Evolutionary conservation across 108 stramenopile species (phyloP), one percentile per base, ranked within the genome.

Genomic region (Schizochytrium sp.): DNA sequence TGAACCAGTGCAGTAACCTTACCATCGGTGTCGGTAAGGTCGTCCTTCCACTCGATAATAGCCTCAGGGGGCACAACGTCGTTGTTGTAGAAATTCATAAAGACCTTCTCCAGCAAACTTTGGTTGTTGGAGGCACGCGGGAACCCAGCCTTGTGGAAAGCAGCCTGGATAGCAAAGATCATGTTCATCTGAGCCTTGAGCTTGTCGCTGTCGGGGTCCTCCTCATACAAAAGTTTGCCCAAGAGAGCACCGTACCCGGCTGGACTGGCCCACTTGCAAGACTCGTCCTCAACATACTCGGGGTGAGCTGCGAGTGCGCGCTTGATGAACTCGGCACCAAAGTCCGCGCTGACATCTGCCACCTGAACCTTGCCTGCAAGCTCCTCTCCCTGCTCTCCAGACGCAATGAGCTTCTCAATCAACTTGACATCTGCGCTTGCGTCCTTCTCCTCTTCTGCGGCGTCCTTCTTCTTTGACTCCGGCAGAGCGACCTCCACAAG

Each of bases 1-100:
- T 83, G 76, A 47, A 83, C 76, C 10, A 83, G 47, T 5, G 76
- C 76, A 49, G 47, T 55, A 38, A 83, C 53, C 53, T 83, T 83
- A n/a, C 76, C 76, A 42, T 49, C 50, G 5, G 76, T 83, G 47
- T 83, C 76, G 28, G 76, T 40, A 53, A 83, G 76, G 2, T 83
- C 76, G 76, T 83, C 76, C 76, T 83, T 83, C 76, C 76, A 83
- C 50, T 49, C 76, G 28, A 83, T 83, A 50, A 83, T 83, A 5
- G 76, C 76, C 53, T 83, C 76, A 7, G 76, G 76, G 12, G 76
- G 76, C 45, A 83, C 50, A 83, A 83, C 53, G 53, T 83, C 76
- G 53, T 83, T 55, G 53, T 83, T 83, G 76, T 83, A 83, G 28
- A 83, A 55, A 38, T 38, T 17, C 76, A 83, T 83, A 40, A 83